Evolutionary conservation across 2,329 filamentous ascomycete genomes (phyloP).

Genomic region (Alternaria sp.): DNA sequence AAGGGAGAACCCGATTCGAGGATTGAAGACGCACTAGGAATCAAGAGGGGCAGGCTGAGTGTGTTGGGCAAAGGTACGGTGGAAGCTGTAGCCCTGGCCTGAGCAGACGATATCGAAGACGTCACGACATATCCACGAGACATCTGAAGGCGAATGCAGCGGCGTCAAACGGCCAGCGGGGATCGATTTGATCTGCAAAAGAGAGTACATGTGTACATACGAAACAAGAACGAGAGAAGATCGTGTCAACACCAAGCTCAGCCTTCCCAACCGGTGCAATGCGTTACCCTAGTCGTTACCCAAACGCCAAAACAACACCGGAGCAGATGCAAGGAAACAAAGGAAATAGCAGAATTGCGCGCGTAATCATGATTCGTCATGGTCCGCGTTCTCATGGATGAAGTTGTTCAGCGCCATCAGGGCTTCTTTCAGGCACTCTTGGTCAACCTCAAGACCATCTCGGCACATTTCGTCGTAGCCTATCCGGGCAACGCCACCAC

Average conservation of each 20-base stretch:
- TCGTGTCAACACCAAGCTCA: slow-evolving; percentile 14
- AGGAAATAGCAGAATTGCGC: slow-evolving; percentile 13
- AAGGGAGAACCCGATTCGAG: slow-evolving; percentile 40
- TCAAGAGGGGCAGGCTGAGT: slow-evolving; percentile 45
- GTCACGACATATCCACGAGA: neutral
- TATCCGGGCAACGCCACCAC: slow-evolving; percentile 39
- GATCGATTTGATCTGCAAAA: slow-evolving; percentile 26
- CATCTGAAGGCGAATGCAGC: neutral
- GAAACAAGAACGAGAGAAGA: slow-evolving; percentile 19
- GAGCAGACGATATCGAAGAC: slow-evolving; percentile 3
- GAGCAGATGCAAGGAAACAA: slow-evolving; percentile 5
- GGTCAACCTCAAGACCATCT: slow-evolving; percentile 45
- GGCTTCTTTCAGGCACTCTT: slow-evolving; percentile 43
- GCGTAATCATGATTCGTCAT: slow-evolving; percentile 29
- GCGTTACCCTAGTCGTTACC: slow-evolving; percentile 30
- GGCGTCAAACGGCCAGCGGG: slow-evolving; percentile 8
- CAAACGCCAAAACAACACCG: slow-evolving; percentile 32
- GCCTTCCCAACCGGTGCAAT: slow-evolving; percentile 29
- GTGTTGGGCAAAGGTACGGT: slow-evolving; percentile 36
- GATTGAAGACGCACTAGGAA: slow-evolving; percentile 44
- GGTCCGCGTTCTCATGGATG: slow-evolving; percentile 48
- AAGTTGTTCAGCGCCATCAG: slow-evolving; percentile 50
- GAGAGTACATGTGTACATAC: slow-evolving; percentile 29
- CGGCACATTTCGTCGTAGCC: slow-evolving; percentile 44
- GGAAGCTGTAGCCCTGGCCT: slow-evolving; percentile 31